Evolutionary conservation across 2,329 filamentous ascomycete species (phyloP).

Genomic region (Fusarium citri): DNA sequence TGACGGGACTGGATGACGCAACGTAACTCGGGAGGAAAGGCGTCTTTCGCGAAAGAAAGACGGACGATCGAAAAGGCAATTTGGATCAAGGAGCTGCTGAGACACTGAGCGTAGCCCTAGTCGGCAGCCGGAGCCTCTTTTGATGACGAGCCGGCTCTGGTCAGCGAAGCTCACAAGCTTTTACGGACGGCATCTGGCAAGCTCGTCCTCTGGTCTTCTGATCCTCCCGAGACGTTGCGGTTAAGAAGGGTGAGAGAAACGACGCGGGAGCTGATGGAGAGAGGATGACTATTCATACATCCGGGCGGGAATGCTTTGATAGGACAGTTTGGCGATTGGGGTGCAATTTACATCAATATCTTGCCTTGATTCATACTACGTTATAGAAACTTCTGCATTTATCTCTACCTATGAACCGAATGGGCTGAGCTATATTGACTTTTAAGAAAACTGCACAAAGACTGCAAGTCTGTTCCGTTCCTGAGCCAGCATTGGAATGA

Average conservation of each 20-base stretch:
- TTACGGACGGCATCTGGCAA: constrained; percentile 45
- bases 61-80: constrained; percentile 23
- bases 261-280: constrained; percentile 40
- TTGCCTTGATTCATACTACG: constrained; percentile 41
- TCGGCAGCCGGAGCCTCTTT: constrained; percentile 19
- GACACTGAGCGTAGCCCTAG: constrained; percentile 21
- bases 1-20: constrained; percentile 38
- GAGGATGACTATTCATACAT: constrained; percentile 51
- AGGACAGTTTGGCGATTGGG: constrained; percentile 65
- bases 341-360: constrained; percentile 59
- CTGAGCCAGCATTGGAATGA: background rate
- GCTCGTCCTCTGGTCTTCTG: constrained; percentile 40
- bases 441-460: background rate
- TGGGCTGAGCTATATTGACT: background rate
- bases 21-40: constrained; percentile 40
- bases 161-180: constrained; percentile 32
- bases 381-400: constrained; percentile 36
- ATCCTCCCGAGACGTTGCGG: constrained; percentile 34
- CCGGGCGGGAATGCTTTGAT: constrained; percentile 57
- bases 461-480: background rate
- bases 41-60: constrained; percentile 36
- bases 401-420: background rate
- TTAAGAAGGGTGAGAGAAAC: constrained; percentile 14
- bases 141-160: constrained; percentile 30
- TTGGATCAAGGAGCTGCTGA: constrained; percentile 18